Evolutionary conservation across 2,329 filamentous ascomycete genomes (phyloP).

Genomic region (Epichloe typhina): DNA sequence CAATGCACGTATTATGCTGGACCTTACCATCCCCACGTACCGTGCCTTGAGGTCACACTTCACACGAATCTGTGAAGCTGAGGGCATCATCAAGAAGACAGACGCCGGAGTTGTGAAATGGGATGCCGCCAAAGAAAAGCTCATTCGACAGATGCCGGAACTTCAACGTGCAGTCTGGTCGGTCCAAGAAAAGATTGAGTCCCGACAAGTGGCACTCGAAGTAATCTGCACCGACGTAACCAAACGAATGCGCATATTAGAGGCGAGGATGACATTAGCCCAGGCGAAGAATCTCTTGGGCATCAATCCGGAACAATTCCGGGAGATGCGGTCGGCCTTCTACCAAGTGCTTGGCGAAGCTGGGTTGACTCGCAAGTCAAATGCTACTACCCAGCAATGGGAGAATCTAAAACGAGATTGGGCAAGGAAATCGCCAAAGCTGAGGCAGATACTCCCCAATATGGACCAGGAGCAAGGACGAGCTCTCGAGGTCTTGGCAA

Average conservation of each 20-base stretch:
- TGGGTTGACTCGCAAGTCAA: slow-evolving; percentile 59
- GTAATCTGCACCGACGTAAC: slow-evolving; percentile 72
- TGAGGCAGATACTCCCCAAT: slow-evolving; percentile 38
- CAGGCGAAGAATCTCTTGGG: slow-evolving; percentile 54
- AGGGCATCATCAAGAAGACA: slow-evolving; percentile 62
- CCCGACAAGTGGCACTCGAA: slow-evolving; percentile 58
- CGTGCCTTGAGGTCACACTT: slow-evolving; percentile 52
- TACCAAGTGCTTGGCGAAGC: slow-evolving; percentile 51
- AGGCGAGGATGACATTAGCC: slow-evolving; percentile 54
- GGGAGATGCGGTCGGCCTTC: slow-evolving; percentile 52
- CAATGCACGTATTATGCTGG: slow-evolving; percentile 59
- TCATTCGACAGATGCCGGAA: slow-evolving; percentile 52
- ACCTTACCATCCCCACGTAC: slow-evolving; percentile 51
- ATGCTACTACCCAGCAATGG: slow-evolving; percentile 60
- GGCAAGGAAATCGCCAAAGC: slow-evolving; percentile 43
- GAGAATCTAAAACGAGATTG: slow-evolving; percentile 54
- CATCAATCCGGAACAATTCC: slow-evolving; percentile 31
- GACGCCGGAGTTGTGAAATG: slow-evolving; percentile 59
- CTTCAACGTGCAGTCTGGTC: slow-evolving; percentile 48
- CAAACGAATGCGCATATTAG: slow-evolving; percentile 57
- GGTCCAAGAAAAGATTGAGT: slow-evolving; percentile 43
- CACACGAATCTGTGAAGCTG: slow-evolving; percentile 53
- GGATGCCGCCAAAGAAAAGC: slow-evolving; percentile 54
- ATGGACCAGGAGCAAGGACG: slow-evolving; percentile 40
- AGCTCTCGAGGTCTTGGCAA: slow-evolving; percentile 57